phyloP scores from a whole-genome alignment of 2,329 filamentous ascomycete genomes.

The Corynespora cassiicola region DNA sequence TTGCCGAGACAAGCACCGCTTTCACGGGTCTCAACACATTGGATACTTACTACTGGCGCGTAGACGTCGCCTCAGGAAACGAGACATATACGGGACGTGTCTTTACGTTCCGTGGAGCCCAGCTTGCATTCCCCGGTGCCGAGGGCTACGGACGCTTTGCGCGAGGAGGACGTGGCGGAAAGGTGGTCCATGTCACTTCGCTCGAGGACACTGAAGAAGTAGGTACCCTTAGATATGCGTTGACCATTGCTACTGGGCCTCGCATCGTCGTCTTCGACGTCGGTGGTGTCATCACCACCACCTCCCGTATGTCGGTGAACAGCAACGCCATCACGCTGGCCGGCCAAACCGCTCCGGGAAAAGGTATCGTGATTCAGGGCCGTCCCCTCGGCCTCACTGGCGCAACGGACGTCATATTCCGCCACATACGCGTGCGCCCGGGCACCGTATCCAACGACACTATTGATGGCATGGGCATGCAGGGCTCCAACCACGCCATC shows the following conservation, averaged over 20 bases:
- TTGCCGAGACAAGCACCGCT: conserved; percentile 7
- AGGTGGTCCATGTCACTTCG: conserved; percentile 47
- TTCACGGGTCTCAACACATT: conserved; percentile 13
- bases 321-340: conserved; percentile 23
- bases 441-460: conserved; percentile 39
- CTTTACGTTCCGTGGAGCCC: conserved; percentile 38
- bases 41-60: conserved; percentile 40
- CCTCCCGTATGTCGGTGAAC: conserved; percentile 20
- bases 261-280: conserved; percentile 24
- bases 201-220: conserved; percentile 37
- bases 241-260: conserved; percentile 29
- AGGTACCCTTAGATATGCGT: conserved; percentile 46
- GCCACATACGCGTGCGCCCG: conserved; percentile 32
- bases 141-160: conserved; percentile 45
- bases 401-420: conserved; percentile 31
- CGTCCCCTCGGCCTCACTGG: conserved; percentile 39
- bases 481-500: conserved; percentile 43
- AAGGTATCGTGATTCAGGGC: conserved; percentile 33
- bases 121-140: conserved; percentile 48
- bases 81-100: conserved; percentile 27
- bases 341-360: conserved; percentile 24
- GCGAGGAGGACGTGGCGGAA: conserved; percentile 45
- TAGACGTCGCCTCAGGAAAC: conserved; percentile 30
- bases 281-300: conserved; percentile 23
- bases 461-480: conserved; percentile 45